Percentiles rank a stretch among this genome's conserved stretches.
phyloP scores from a whole-genome alignment of 2,329 filamentous ascomycete species.

The Rutstroemia sp. region DNA sequence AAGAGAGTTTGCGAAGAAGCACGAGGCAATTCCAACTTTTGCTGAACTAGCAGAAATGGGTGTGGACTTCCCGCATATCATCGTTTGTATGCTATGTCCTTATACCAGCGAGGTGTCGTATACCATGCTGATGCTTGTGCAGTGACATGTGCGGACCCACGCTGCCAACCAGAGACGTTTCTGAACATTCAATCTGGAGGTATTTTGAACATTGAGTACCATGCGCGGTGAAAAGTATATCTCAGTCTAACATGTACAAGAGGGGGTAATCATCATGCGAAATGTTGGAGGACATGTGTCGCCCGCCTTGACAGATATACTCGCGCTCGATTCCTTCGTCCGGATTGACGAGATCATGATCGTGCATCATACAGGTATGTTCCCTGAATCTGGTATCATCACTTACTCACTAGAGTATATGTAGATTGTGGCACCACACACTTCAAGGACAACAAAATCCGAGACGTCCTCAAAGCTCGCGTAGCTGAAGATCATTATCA shows the following conservation, averaged over 20 bases:
- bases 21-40: slow-evolving; percentile 10
- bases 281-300: slow-evolving; percentile 21
- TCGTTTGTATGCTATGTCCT: slow-evolving; percentile 2
- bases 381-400: no score
- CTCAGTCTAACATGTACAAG: not conserved
- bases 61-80: not conserved
- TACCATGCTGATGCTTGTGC: not conserved
- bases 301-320: slow-evolving; percentile 17
- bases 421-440: slow-evolving; percentile 21
- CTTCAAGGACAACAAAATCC: slow-evolving; percentile 17
- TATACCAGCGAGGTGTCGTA: no score
- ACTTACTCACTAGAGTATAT: no score
- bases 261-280: slow-evolving; percentile 18
- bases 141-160: slow-evolving; percentile 12
- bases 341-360: slow-evolving; percentile 21
- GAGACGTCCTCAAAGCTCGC: slow-evolving; percentile 16
- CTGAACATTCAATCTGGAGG: slow-evolving; percentile 9
- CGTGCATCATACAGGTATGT: slow-evolving; percentile 26
- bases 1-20: slow-evolving; percentile 2
- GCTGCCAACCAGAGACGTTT: slow-evolving; percentile 9
- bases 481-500: slow-evolving; percentile 10
- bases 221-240: not conserved
- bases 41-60: slow-evolving; percentile 3
- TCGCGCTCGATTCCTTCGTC: slow-evolving; percentile 20
- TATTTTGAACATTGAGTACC: not conserved